Evolutionary conservation across 2,329 filamentous ascomycete genomes (phyloP).

Genomic region (Fonsecaea monophora): DNA sequence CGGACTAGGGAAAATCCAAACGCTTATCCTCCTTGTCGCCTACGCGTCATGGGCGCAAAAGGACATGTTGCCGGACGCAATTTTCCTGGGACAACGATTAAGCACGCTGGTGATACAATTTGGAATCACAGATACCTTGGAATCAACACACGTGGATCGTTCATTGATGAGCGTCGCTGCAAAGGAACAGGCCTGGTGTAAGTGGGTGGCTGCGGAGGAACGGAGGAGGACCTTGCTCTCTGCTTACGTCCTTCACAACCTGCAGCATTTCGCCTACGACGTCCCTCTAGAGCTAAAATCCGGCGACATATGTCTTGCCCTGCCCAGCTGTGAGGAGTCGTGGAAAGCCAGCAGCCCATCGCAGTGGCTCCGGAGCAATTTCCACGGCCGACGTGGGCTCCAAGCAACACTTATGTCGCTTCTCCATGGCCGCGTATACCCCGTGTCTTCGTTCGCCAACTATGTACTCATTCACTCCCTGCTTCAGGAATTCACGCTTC

Average conservation of each 20-base stretch:
- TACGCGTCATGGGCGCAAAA: conserved; percentile 41
- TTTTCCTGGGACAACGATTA: conserved; percentile 27
- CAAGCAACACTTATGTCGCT: conserved; percentile 11
- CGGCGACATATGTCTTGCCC: conserved; percentile 27
- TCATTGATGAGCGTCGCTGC: conserved; percentile 40
- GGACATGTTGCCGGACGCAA: conserved; percentile 17
- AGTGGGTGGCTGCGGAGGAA: conserved; percentile 32
- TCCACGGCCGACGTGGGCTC: conserved; percentile 3
- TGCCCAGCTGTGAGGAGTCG: conserved; percentile 27
- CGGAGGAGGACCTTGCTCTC: conserved; percentile 32
- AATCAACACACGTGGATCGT: conserved; percentile 31
- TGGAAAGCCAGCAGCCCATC: conserved; percentile 26
- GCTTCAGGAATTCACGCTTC: conserved; percentile 20
- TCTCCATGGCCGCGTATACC: neutral
- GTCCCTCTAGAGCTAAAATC: conserved; percentile 31
- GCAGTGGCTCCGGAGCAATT: conserved; percentile 15
- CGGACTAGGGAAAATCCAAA: conserved; percentile 19
- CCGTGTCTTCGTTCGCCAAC: conserved; percentile 21
- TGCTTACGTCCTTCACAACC: conserved; percentile 36
- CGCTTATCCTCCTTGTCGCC: conserved; percentile 17
- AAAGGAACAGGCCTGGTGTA: conserved; percentile 50
- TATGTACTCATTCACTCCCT: conserved; percentile 27
- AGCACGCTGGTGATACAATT: conserved; percentile 47
- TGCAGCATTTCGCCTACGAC: conserved; percentile 37
- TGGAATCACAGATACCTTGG: conserved; percentile 64